Conservation (phyloP, 176 grass and related monocot species). For the Phoenix roebelenii region DNA sequence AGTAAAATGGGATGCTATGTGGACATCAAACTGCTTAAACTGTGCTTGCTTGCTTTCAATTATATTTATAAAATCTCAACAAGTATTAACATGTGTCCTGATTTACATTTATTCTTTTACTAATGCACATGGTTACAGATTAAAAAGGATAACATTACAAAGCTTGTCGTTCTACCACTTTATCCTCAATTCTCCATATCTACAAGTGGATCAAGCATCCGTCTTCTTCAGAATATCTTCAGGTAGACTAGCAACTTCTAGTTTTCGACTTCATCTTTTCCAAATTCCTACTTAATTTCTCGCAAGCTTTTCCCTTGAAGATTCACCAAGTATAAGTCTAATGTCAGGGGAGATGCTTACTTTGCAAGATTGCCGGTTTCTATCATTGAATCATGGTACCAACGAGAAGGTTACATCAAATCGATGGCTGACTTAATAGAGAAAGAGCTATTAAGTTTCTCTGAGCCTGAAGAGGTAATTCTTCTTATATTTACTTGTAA, state of each 20-base stretch:
- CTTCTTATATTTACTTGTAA: not conserved
- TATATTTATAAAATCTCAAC: no score
- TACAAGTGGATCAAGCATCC: conserved; percentile 91
- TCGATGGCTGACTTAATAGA: conserved; percentile 94
- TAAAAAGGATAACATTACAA: conserved; percentile 87
- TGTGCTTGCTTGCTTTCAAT: no score
- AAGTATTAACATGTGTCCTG: no score
- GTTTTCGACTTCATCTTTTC: not conserved
- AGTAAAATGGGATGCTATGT: no score
- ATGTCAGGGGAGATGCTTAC: conserved; percentile 77
- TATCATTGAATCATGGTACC: conserved; percentile 91
- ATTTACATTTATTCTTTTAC: no score
- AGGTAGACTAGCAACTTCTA: conserved; percentile 29
- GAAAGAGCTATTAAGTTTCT: conserved; percentile 50
- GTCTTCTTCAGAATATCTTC: conserved; percentile 71
- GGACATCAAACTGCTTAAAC: no score
- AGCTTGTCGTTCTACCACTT: conserved; percentile 85
- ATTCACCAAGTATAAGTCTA: no score
- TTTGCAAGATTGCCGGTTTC: conserved; percentile 82
- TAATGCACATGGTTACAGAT: conserved; percentile 35
- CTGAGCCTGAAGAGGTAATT: conserved; percentile 64
- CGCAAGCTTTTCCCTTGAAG: no score
- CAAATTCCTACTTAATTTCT: no score
- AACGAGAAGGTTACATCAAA: conserved; percentile 87
- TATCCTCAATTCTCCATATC: conserved; percentile 99